Percentiles rank a stretch among this genome's conserved stretches.
Evolutionary conservation across 1,284 basidiomycete genomes (phyloP).

Genomic region (Austroboletus novae-zelandiae): DNA sequence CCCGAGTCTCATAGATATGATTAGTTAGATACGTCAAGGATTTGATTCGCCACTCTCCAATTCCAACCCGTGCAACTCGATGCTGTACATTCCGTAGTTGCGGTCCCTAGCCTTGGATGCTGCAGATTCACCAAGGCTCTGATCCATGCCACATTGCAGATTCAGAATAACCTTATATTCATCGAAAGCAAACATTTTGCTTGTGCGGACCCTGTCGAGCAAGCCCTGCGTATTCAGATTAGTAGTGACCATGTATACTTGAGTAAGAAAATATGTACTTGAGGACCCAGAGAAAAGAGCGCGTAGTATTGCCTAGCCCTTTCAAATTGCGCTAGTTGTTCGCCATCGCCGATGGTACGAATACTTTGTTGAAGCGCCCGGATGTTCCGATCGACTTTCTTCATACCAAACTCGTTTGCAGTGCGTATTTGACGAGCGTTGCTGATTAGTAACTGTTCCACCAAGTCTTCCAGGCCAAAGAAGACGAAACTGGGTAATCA

Average conservation of each 20-base stretch:
- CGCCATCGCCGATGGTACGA: slow-evolving; percentile 69
- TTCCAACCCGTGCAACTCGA: slow-evolving; percentile 78
- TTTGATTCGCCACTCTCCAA: slow-evolving; percentile 46
- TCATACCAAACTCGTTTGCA: slow-evolving; percentile 78
- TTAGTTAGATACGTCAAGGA: slow-evolving; percentile 24
- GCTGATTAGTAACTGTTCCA: slow-evolving; percentile 81
- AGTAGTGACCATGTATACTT: neutral
- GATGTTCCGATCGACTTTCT: slow-evolving; percentile 90
- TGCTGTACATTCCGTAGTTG: slow-evolving; percentile 77
- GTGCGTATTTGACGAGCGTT: slow-evolving; percentile 71
- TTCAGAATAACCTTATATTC: slow-evolving; percentile 90
- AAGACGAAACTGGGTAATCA: slow-evolving; percentile 70
- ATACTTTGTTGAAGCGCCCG: slow-evolving; percentile 92
- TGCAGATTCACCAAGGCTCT: slow-evolving; percentile 47
- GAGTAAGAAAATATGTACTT: slow-evolving; percentile 45
- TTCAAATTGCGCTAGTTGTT: slow-evolving; percentile 68
- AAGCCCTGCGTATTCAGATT: slow-evolving; percentile 53
- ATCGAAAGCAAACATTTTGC: slow-evolving; percentile 77
- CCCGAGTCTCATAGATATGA: slow-evolving; percentile 8
- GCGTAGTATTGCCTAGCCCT: slow-evolving; percentile 80
- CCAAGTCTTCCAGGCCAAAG: slow-evolving; percentile 80
- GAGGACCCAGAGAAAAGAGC: slow-evolving; percentile 71
- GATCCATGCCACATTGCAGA: slow-evolving; percentile 81
- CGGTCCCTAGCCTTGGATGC: slow-evolving; percentile 56
- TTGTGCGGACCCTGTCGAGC: slow-evolving; percentile 63